phyloP scores from a whole-genome alignment of 495 filamentous ascomycete species.

The Neurospora discreta region DNA sequence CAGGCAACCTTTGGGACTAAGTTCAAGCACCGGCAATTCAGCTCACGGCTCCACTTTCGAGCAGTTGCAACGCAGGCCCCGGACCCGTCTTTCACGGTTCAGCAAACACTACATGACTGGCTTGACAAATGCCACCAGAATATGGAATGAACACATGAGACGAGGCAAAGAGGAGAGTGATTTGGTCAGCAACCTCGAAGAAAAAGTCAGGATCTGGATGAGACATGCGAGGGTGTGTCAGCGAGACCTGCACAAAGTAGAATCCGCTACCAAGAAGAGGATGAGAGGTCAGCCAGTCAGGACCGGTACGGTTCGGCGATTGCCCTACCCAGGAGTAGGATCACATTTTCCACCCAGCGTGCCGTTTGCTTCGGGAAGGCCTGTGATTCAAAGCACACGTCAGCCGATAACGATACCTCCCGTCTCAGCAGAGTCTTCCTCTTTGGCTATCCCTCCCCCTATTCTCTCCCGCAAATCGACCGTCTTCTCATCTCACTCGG shows the following conservation, averaged over 20 bases:
- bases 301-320: neutral
- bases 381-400: neutral
- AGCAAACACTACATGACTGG: neutral
- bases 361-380: neutral
- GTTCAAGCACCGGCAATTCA: neutral
- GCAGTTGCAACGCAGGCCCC: neutral
- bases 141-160: conserved; percentile 19
- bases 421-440: neutral
- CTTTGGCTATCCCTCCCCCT: neutral
- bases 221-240: conserved; percentile 9
- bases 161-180: conserved; percentile 7
- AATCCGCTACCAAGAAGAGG: conserved; percentile 1
- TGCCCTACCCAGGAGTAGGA: neutral
- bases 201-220: conserved; percentile 2
- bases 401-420: neutral
- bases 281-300: conserved; percentile 5
- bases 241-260: conserved; percentile 1
- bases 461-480: neutral
- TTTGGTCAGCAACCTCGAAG: neutral
- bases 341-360: neutral
- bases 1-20: neutral
- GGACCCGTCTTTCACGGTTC: neutral
- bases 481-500: neutral
- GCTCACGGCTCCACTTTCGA: neutral
- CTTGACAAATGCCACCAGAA: conserved; percentile 8